Conservation (phyloP, 768 basidiomycete species). For the Mycena rosella region DNA sequence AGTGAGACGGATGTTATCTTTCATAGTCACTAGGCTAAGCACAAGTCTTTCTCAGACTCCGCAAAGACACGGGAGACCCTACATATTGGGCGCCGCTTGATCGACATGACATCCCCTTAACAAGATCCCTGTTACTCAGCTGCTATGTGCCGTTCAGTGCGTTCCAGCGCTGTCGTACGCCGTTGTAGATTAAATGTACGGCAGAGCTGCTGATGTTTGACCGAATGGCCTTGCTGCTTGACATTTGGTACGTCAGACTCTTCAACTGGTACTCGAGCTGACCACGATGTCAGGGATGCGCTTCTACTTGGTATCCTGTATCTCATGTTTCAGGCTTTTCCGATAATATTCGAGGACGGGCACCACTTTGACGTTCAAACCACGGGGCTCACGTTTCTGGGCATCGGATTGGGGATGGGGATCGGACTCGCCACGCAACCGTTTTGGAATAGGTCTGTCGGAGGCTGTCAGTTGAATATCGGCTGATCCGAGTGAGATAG, state of each 20-base stretch:
- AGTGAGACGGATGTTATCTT: conserved; percentile 49
- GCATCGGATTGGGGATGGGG: conserved; percentile 70
- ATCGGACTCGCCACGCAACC: conserved; percentile 66
- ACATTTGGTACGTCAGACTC: conserved; percentile 68
- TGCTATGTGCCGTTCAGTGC: conserved; percentile 80
- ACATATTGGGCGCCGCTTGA: conserved; percentile 74
- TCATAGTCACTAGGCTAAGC: too few species aligned
- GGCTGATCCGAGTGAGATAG: conserved; percentile 43
- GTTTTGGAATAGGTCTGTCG: conserved; percentile 65
- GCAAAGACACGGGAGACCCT: conserved; percentile 66
- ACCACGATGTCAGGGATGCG: conserved; percentile 65
- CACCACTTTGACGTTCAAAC: conserved; percentile 64
- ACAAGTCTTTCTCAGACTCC: conserved; percentile 54
- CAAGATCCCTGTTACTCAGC: conserved; percentile 64
- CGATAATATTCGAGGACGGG: conserved; percentile 60
- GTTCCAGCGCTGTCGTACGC: conserved; percentile 40
- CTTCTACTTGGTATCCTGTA: conserved; percentile 73
- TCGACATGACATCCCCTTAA: conserved; percentile 56
- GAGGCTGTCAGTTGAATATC: background rate
- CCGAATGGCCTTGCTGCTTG: conserved; percentile 79
- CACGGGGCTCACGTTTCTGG: conserved; percentile 70
- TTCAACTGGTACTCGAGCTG: conserved; percentile 50
- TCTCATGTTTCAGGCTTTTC: conserved; percentile 74
- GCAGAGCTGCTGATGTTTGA: conserved; percentile 74
- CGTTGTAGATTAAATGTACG: conserved; percentile 3